Conservation (phyloP, 176 grass and related monocot genomes). For the Zea luxurians region DNA sequence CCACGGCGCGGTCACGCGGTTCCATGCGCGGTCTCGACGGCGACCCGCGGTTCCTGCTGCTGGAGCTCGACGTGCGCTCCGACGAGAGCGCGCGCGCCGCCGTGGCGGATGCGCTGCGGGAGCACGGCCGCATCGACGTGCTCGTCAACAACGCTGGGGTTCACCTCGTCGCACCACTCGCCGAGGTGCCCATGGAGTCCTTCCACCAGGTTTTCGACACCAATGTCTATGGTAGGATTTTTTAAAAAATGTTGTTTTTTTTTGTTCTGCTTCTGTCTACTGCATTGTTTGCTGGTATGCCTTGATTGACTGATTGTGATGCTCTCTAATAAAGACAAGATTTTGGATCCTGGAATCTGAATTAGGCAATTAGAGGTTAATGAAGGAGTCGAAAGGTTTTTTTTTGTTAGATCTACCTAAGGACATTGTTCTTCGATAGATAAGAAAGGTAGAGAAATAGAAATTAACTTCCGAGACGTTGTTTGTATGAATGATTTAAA, state of each 20-base stretch:
- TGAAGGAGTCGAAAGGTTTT: neutral
- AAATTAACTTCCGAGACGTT: neutral
- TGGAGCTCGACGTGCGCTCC: conserved; percentile 68
- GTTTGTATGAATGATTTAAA: neutral
- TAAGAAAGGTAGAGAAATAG: neutral
- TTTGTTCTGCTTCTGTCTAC: neutral
- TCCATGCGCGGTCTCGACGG: conserved; percentile 69
- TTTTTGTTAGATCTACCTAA: conserved; percentile 13
- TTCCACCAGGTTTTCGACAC: conserved; percentile 72
- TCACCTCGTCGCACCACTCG: conserved; percentile 86
- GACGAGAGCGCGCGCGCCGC: conserved; percentile 52
- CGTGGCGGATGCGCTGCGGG: conserved; percentile 46
- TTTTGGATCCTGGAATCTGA: conserved; percentile 27
- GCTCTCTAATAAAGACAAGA: neutral
- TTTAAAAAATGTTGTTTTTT: neutral
- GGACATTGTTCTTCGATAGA: neutral
- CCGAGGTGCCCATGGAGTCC: conserved; percentile 68
- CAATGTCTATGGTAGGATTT: conserved; percentile 74
- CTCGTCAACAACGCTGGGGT: conserved; percentile 93
- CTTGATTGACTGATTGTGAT: conserved; percentile 19
- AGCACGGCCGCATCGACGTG: conserved; percentile 71
- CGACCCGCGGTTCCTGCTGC: conserved; percentile 52
- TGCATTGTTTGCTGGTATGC: neutral
- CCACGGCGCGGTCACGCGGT: conserved; percentile 65
- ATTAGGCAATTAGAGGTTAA: neutral